Evolutionary conservation across 768 basidiomycete species (phyloP).

Genomic region (Tylopilus sp.): DNA sequence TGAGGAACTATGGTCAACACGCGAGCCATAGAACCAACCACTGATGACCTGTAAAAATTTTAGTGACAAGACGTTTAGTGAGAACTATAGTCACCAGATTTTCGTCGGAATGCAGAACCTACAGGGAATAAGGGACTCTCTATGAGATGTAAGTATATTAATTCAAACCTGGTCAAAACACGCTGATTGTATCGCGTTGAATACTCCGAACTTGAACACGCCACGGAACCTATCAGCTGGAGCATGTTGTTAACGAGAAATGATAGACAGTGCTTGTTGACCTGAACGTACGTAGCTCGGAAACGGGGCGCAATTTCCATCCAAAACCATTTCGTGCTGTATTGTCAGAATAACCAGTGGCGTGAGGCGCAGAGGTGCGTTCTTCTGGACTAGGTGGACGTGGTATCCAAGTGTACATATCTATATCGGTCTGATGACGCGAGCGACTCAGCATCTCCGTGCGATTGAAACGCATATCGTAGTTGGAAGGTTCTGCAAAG

Average conservation of each 20-base stretch:
- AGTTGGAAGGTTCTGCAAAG: conserved; percentile 5
- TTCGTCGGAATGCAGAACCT: conserved; percentile 58
- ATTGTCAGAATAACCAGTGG: not conserved
- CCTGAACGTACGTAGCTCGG: conserved; percentile 71
- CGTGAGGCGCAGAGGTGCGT: not conserved
- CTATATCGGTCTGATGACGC: not conserved
- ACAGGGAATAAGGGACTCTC: not conserved
- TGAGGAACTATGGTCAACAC: conserved; percentile 2
- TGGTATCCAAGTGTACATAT: not conserved
- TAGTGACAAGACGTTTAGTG: conserved; percentile 4
- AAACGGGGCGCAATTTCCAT: conserved; percentile 62
- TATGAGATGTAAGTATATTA: not conserved
- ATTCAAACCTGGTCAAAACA: conserved; percentile 68
- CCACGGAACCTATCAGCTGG: conserved; percentile 78
- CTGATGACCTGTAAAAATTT: conserved; percentile 59
- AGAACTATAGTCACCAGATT: conserved; percentile 51
- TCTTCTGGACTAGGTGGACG: not conserved
- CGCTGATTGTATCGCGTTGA: conserved; percentile 87
- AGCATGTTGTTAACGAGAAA: conserved; percentile 7
- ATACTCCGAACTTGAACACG: conserved; percentile 84
- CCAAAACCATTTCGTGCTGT: conserved; percentile 40
- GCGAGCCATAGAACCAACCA: conserved; percentile 38
- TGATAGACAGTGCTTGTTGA: not conserved
- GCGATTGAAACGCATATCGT: not conserved
- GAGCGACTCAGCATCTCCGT: not conserved